These are phyloP conservation scores for Saccharomyces hybrid DNA, from an alignment of 1,139 yeast genomes.

Conservation along the genomic window DNA sequence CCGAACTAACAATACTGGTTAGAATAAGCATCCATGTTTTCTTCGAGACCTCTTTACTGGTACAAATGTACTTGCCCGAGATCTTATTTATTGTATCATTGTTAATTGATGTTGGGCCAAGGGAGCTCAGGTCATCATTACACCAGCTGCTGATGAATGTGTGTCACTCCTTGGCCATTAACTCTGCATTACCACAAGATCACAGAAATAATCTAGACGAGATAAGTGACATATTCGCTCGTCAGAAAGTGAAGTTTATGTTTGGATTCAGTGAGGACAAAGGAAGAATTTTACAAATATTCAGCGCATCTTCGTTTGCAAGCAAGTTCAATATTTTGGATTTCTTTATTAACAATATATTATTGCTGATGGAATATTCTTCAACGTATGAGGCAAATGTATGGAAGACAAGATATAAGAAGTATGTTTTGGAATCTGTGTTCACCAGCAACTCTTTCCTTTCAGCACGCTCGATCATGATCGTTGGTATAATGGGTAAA, in stretches of 20 bases:
- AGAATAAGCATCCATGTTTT: slow-evolving; percentile 60
- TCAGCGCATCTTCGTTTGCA: slow-evolving; percentile 40
- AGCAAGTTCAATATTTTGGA: slow-evolving; percentile 55
- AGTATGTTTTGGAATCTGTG: slow-evolving; percentile 59
- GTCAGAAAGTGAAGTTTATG: slow-evolving; percentile 65
- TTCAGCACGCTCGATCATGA: slow-evolving; percentile 64
- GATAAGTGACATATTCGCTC: slow-evolving; percentile 54
- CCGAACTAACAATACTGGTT: slow-evolving; percentile 65
- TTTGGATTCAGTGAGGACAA: slow-evolving; percentile 74
- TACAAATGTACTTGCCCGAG: slow-evolving; percentile 67
- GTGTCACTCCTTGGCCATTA: slow-evolving; percentile 63
- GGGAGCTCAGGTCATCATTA: slow-evolving; percentile 59
- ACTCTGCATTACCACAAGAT: slow-evolving; percentile 42
- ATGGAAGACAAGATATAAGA: slow-evolving; percentile 68
- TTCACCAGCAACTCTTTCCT: slow-evolving; percentile 53
- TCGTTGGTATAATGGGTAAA: slow-evolving; percentile 64
- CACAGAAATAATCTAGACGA: slow-evolving; percentile 43
- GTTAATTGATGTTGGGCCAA: slow-evolving; percentile 65
- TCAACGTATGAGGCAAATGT: slow-evolving; percentile 42
- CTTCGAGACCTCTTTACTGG: slow-evolving; percentile 62
- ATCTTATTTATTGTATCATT: slow-evolving; percentile 62
- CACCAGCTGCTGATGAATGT: slow-evolving; percentile 62
- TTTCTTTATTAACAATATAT: slow-evolving; percentile 53
- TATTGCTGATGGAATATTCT: slow-evolving; percentile 51
- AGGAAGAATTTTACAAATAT: slow-evolving; percentile 33